Conservation (phyloP, 441 rosid species). For the Arabidopsis hybrid region DNA sequence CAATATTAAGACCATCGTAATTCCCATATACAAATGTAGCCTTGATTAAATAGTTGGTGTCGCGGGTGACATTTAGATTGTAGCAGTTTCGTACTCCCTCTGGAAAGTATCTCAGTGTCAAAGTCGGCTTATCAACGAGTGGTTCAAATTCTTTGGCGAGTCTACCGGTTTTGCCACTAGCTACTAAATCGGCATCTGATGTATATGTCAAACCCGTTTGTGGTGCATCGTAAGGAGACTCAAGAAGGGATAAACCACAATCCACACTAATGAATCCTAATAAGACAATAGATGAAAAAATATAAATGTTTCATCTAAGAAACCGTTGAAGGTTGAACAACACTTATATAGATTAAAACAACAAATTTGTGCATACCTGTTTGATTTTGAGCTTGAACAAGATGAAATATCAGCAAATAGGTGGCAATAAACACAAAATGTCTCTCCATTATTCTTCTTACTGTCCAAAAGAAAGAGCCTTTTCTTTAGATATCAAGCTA, state of each 20-base stretch:
- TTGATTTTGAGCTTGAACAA: slow-evolving; percentile 35
- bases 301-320: not conserved
- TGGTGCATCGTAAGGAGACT: slow-evolving; percentile 28
- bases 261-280: slow-evolving; percentile 63
- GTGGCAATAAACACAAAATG: not conserved
- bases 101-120: too few species aligned
- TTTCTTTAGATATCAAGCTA: not conserved
- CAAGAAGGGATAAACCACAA: slow-evolving; percentile 45
- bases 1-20: slow-evolving; percentile 38
- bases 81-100: too few species aligned
- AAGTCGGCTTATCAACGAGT: too few species aligned
- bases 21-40: slow-evolving; percentile 37
- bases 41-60: too few species aligned
- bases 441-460: slow-evolving; percentile 32
- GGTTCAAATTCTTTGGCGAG: too few species aligned
- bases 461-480: not conserved
- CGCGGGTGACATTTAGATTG: too few species aligned
- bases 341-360: not conserved
- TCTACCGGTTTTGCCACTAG: not conserved
- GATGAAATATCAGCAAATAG: slow-evolving; percentile 2
- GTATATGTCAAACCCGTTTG: slow-evolving; percentile 39
- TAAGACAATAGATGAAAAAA: not conserved
- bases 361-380: slow-evolving; percentile 11
- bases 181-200: slow-evolving; percentile 42
- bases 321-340: not conserved